Conservation (phyloP, 2,329 filamentous ascomycete genomes). For the Microsporum canis region DNA sequence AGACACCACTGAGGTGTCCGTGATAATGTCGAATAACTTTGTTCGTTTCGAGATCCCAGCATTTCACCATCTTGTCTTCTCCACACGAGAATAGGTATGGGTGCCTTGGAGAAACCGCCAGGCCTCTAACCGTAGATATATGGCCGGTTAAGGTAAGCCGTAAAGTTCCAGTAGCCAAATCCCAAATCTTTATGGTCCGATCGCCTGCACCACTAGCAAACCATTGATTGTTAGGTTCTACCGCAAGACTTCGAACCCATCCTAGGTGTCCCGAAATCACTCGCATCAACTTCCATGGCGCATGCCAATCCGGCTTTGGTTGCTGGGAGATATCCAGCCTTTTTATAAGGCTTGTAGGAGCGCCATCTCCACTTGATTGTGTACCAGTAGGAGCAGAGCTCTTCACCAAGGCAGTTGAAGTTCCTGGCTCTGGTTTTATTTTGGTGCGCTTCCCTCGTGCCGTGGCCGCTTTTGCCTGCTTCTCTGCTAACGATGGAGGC, state of each 20-base stretch:
- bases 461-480: conserved; percentile 57
- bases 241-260: conserved; percentile 80
- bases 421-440: conserved; percentile 45
- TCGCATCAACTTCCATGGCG: conserved; percentile 96
- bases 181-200: conserved; percentile 97
- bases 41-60: conserved; percentile 99
- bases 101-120: conserved; percentile 85
- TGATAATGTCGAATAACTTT: conserved; percentile 98
- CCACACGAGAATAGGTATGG: conserved; percentile 96
- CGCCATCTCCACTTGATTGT: conserved; percentile 30
- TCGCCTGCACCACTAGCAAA: conserved; percentile 94
- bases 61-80: conserved; percentile 99
- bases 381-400: conserved; percentile 22
- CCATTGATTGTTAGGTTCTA: conserved; percentile 95
- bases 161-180: conserved; percentile 76
- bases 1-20: conserved; percentile 90
- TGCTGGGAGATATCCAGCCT: conserved; percentile 52
- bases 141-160: conserved; percentile 82
- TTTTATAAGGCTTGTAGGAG: conserved; percentile 51
- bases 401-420: conserved; percentile 45
- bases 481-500: conserved; percentile 65
- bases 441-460: conserved; percentile 54
- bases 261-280: conserved; percentile 94
- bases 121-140: conserved; percentile 82
- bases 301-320: conserved; percentile 84